Evolutionary conservation across 78 protist genomes (phyloP).

Genomic region (Dictyostelium intermedium): DNA sequence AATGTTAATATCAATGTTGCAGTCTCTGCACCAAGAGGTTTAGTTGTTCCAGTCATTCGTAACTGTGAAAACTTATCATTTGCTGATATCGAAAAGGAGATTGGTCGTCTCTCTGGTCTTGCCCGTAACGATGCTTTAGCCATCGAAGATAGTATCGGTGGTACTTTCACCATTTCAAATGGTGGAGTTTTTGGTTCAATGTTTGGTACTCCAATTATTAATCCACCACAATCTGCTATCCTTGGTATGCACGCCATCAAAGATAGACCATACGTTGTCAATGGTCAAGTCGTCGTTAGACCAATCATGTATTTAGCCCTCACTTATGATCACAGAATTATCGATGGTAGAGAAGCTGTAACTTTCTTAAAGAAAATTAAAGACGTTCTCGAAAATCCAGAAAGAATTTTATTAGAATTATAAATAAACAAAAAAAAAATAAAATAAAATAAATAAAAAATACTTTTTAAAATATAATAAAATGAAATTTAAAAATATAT

Average conservation of each 20-base stretch:
- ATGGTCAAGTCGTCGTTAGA: slow-evolving; percentile 92
- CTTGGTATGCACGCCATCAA: slow-evolving; percentile 96
- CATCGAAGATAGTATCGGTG: slow-evolving; percentile 98
- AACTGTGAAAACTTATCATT: slow-evolving; percentile 86
- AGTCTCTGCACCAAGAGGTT: slow-evolving; percentile 96
- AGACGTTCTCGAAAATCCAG: slow-evolving; percentile 90
- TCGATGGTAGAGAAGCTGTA: slow-evolving; percentile 98
- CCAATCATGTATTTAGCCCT: slow-evolving; percentile 97
- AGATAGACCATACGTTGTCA: slow-evolving; percentile 90
- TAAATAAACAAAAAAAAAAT: slow-evolving; percentile 3
- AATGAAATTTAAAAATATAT: background rate
- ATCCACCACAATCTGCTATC: slow-evolving; percentile 97
- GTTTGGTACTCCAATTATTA: slow-evolving; percentile 98
- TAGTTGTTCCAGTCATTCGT: slow-evolving; percentile 96
- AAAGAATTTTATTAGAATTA: slow-evolving; percentile 83
- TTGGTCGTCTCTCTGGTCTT: slow-evolving; percentile 85
- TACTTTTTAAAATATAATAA: background rate
- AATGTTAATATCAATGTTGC: slow-evolving; percentile 96
- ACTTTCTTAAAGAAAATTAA: slow-evolving; percentile 91
- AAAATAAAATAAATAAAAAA: background rate
- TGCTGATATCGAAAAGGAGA: slow-evolving; percentile 91
- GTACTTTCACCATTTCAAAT: slow-evolving; percentile 98
- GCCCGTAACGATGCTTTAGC: slow-evolving; percentile 91
- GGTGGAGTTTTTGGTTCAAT: slow-evolving; percentile 98
- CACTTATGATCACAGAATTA: slow-evolving; percentile 98